Evolutionary conservation across 768 basidiomycete species (phyloP).

Genomic region (Termitomyces sp.): DNA sequence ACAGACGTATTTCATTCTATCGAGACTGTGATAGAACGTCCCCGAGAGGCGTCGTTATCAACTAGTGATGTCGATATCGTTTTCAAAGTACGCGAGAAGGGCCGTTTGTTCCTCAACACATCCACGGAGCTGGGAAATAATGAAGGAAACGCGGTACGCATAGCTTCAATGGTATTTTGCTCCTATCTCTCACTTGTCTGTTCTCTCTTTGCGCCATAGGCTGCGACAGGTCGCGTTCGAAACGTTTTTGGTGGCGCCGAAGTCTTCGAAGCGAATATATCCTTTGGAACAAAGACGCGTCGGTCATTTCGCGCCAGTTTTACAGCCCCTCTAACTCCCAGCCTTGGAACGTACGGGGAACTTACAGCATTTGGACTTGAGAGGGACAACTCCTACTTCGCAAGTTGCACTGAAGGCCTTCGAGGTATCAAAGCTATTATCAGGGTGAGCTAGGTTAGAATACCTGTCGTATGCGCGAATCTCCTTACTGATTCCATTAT

Average conservation of each 20-base stretch:
- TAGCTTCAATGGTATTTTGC: not conserved
- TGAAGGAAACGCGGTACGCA: slow-evolving; percentile 86
- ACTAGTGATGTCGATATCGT: slow-evolving; percentile 73
- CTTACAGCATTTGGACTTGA: slow-evolving; percentile 69
- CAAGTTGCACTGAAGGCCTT: slow-evolving; percentile 61
- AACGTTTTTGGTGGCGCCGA: slow-evolving; percentile 94
- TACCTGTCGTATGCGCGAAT: slow-evolving; percentile 12
- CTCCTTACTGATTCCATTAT: slow-evolving; percentile 12
- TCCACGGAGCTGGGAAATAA: slow-evolving; percentile 91
- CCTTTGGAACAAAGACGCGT: slow-evolving; percentile 84
- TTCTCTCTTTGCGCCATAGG: slow-evolving; percentile 30
- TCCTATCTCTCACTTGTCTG: not conserved
- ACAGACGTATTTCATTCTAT: slow-evolving; percentile 77
- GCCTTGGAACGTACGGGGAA: slow-evolving; percentile 66
- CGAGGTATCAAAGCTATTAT: slow-evolving; percentile 63
- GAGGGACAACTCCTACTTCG: slow-evolving; percentile 74
- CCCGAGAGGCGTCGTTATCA: slow-evolving; percentile 45
- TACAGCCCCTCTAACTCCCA: slow-evolving; percentile 51
- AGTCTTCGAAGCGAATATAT: slow-evolving; percentile 73
- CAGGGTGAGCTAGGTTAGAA: slow-evolving; percentile 67
- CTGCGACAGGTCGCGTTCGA: slow-evolving; percentile 71
- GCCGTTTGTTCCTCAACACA: slow-evolving; percentile 72
- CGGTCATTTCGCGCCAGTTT: slow-evolving; percentile 73
- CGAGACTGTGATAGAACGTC: slow-evolving; percentile 55
- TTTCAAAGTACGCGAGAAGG: slow-evolving; percentile 70